These are phyloP conservation scores for Kodamaea neixiangensis DNA, from an alignment of 805 yeast species.

Conservation along the genomic window DNA sequence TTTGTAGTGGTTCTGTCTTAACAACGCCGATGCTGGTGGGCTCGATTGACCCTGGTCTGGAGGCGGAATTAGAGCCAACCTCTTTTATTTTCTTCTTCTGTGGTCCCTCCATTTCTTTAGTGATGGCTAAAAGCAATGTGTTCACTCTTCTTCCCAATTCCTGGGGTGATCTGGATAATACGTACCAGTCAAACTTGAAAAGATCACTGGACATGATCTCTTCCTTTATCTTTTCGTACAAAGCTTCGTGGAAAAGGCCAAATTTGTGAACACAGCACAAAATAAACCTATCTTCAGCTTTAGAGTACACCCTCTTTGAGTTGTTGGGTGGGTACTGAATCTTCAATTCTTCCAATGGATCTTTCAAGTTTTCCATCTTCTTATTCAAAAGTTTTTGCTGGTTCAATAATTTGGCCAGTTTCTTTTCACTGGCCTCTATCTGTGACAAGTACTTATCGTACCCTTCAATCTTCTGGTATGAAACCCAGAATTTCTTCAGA, in stretches of 20 bases:
- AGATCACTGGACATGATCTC: constrained; percentile 60
- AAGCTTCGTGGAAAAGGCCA: constrained; percentile 60
- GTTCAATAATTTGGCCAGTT: constrained; percentile 51
- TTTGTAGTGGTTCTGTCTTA: background rate
- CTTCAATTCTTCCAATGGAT: constrained; percentile 61
- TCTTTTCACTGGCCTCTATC: constrained; percentile 73
- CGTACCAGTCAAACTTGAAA: constrained; percentile 74
- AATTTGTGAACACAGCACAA: constrained; percentile 60
- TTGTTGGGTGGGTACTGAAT: constrained; percentile 83
- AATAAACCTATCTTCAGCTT: constrained; percentile 69
- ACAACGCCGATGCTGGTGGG: constrained; percentile 19
- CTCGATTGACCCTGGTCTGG: constrained; percentile 39
- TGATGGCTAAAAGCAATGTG: constrained; percentile 65
- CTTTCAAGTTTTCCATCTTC: constrained; percentile 55
- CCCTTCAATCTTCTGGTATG: constrained; percentile 63
- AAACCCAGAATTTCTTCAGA: constrained; percentile 62
- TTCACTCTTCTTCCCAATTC: constrained; percentile 71
- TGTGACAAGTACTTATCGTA: constrained; percentile 69
- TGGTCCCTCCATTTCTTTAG: constrained; percentile 69
- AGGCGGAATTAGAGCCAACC: constrained; percentile 20
- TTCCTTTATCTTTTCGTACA: constrained; percentile 64
- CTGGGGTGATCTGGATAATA: constrained; percentile 68
- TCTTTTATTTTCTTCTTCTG: constrained; percentile 28
- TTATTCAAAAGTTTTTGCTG: constrained; percentile 57
- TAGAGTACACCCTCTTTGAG: constrained; percentile 71